Evolutionary conservation across 345 rosid genomes (phyloP), one percentile per base, ranked within the genome.

Genomic region (Hypericum androsaemum): DNA sequence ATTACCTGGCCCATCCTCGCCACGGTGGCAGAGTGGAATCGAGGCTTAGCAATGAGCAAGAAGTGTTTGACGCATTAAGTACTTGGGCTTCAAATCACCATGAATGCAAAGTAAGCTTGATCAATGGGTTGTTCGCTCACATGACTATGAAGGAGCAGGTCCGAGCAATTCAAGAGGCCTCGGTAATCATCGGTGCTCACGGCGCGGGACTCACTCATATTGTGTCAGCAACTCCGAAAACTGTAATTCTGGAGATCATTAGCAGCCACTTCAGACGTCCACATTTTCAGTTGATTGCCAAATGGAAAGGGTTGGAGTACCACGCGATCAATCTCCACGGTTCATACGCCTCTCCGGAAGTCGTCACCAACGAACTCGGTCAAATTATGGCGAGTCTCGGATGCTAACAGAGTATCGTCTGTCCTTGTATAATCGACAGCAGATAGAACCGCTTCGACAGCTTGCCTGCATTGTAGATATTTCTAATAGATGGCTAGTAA

Each of bases 181-280:
- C 95, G 0, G 89, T 92, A 64, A 83, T 92, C 51, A 73, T 92
- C 43, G 84, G 96, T 53, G 98, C 98, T 61, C 98, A 92, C 46
- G 98, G 98, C 36, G 96, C 98, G 3, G 98, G 98, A 22, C 79
- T 88, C 15, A 88, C 98, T 12, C 97, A 92, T 66, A 81, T 83
- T 6, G 86, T 92, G 12, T 83, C 95, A 4, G 96, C 97, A 3
- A 71, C 77, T 12, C 84, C 95, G 35, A 76, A 81, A 70, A 85
- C 97, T 10, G 86, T 89, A 44, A 74, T 92, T 58, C 77, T 92
- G 9, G 97, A 88, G 78, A 78, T 92, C 16, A 57, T 88, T 6
- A 81, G 94, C 64, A 56, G 64, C 8, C 58, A 64, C 39, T 92
- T 68, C 54, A 73, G 74, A 50, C 78, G 98, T 12, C 98, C 95